These are phyloP conservation scores for Ambrosiella cleistominuta DNA, from an alignment of 2,329 filamentous ascomycete genomes.

Conservation along the genomic window DNA sequence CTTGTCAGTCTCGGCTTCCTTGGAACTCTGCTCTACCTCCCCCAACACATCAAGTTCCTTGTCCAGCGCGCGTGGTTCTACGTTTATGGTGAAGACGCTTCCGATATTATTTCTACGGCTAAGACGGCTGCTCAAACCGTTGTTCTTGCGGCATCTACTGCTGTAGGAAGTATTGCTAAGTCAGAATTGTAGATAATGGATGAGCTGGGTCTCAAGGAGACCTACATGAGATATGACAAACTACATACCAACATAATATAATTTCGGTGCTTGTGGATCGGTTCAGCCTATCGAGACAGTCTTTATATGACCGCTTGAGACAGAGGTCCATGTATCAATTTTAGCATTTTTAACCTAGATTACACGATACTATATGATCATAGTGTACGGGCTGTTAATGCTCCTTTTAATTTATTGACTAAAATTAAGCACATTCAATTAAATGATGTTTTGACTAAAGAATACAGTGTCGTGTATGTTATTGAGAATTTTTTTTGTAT, in stretches of 20 bases:
- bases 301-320: no score
- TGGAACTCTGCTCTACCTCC: slow-evolving; percentile 80
- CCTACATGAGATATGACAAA: not conserved
- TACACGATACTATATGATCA: not conserved
- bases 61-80: slow-evolving; percentile 85
- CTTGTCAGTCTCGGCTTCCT: slow-evolving; percentile 73
- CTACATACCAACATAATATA: not conserved
- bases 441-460: not conserved
- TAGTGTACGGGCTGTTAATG: slow-evolving; percentile 3
- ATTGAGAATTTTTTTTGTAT: slow-evolving; percentile 7
- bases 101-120: slow-evolving; percentile 28
- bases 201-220: not conserved
- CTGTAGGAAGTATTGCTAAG: slow-evolving; percentile 16
- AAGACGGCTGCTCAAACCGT: slow-evolving; percentile 21
- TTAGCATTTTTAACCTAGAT: not conserved
- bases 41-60: slow-evolving; percentile 72
- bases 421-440: not conserved
- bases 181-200: slow-evolving; percentile 19
- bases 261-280: not conserved
- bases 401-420: slow-evolving; percentile 3
- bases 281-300: no score
- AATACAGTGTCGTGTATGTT: not conserved
- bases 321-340: not conserved
- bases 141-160: slow-evolving; percentile 19
- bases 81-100: slow-evolving; percentile 59